Percentiles rank a stretch among this genome's conserved stretches.
These are phyloP conservation scores for Solanum clarkiae DNA, from an alignment of 257 asterid species.

Conservation along the genomic window DNA sequence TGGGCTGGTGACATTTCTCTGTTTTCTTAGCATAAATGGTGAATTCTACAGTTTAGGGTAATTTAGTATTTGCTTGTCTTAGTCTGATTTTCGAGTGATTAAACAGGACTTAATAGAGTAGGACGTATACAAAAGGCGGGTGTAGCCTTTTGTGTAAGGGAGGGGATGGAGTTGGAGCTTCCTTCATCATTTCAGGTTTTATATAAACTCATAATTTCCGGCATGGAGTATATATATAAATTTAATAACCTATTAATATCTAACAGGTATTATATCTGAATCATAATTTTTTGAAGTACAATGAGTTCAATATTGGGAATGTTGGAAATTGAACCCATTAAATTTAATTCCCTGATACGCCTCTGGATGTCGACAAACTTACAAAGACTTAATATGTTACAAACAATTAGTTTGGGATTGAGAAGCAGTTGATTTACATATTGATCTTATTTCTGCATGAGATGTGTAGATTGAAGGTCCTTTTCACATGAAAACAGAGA, in stretches of 20 bases:
- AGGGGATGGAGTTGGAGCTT: too few species aligned
- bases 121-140: not conserved
- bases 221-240: not conserved
- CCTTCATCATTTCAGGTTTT: not conserved
- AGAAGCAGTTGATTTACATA: not conserved
- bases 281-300: not conserved
- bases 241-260: not conserved
- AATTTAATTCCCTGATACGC: not conserved
- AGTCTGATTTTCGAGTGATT: not conserved
- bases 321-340: not conserved
- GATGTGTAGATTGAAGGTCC: not conserved
- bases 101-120: not conserved
- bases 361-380: not conserved
- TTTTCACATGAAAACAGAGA: not conserved
- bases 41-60: not conserved
- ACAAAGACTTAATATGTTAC: not conserved
- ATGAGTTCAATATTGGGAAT: not conserved
- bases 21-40: not conserved
- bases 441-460: not conserved
- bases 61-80: not conserved
- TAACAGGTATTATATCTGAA: not conserved
- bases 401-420: not conserved
- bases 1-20: not conserved
- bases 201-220: not conserved
- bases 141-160: not conserved